These are phyloP conservation scores for Salix arbutifolia DNA, from an alignment of 345 rosid genomes.

Conservation along the genomic window DNA sequence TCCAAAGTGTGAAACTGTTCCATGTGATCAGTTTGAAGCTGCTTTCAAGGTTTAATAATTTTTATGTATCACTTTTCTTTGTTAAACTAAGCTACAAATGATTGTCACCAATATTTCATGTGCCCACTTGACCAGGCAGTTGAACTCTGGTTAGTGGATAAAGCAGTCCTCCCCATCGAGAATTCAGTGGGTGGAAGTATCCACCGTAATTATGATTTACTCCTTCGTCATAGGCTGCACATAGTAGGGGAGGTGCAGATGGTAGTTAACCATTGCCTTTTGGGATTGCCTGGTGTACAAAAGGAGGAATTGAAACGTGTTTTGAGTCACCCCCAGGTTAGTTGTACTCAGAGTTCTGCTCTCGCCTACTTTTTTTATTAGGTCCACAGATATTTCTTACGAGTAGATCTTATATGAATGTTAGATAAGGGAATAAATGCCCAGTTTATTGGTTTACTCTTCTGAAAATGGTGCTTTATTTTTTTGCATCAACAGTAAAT, in stretches of 20 bases:
- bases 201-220: conserved; percentile 90
- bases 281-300: conserved; percentile 66
- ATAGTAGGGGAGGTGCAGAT: conserved; percentile 87
- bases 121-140: conserved; percentile 61
- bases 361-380: neutral
- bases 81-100: conserved; percentile 1
- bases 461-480: neutral
- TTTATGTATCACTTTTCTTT: conserved; percentile 1
- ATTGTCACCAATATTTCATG: neutral
- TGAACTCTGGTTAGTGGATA: conserved; percentile 89
- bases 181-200: conserved; percentile 90
- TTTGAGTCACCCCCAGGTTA: conserved; percentile 90
- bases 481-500: neutral
- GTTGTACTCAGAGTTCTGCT: conserved; percentile 3
- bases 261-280: conserved; percentile 76
- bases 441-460: neutral
- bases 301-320: conserved; percentile 68
- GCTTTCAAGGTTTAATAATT: conserved; percentile 60
- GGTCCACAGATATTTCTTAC: neutral
- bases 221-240: conserved; percentile 90
- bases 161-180: conserved; percentile 89
- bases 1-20: conserved; percentile 85
- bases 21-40: conserved; percentile 82
- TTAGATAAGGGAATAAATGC: neutral
- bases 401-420: neutral